Evolutionary conservation across 768 basidiomycete genomes (phyloP).

Genomic region (Rhodosporidiobolus odoratus): DNA sequence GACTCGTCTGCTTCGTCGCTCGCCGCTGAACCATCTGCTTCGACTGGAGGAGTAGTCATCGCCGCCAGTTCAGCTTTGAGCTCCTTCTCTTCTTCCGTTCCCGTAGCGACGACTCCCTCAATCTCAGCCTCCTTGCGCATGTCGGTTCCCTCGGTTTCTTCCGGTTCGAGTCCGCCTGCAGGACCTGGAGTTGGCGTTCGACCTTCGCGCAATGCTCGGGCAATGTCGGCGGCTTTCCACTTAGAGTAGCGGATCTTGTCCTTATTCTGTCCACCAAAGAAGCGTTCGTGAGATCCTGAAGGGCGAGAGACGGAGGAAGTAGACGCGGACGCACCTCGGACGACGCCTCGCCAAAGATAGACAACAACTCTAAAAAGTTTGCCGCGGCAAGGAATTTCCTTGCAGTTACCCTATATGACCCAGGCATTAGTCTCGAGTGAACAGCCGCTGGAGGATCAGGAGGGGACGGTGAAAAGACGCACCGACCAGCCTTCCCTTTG

Average conservation of each 20-base stretch:
- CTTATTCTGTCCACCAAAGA: conserved; percentile 56
- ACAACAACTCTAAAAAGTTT: conserved; percentile 85
- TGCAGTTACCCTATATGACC: conserved; percentile 64
- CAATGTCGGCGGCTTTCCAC: conserved; percentile 95
- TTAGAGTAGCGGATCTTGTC: conserved; percentile 89
- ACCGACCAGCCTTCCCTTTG: conserved; percentile 69
- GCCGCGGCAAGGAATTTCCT: conserved; percentile 92
- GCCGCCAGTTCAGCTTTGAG: conserved; percentile 25
- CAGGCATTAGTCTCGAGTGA: not conserved
- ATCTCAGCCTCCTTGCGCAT: conserved; percentile 7
- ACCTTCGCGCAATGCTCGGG: conserved; percentile 91
- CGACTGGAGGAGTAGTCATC: not conserved
- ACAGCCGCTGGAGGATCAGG: not conserved
- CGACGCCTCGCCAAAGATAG: conserved; percentile 62
- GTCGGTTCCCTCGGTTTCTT: conserved; percentile 2
- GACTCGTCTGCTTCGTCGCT: conserved; percentile 39
- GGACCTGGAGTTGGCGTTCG: conserved; percentile 74
- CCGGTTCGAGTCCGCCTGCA: conserved; percentile 51
- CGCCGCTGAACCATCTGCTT: not conserved
- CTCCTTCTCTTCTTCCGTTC: conserved; percentile 32
- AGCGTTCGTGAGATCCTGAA: not conserved
- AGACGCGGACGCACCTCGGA: conserved; percentile 53
- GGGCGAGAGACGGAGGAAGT: not conserved
- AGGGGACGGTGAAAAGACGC: conserved; percentile 32
- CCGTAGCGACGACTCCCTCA: no score